Base-by-base conservation (phyloP, 2,329 filamentous ascomycete genomes). In the Mariannaea elegans region DNA sequence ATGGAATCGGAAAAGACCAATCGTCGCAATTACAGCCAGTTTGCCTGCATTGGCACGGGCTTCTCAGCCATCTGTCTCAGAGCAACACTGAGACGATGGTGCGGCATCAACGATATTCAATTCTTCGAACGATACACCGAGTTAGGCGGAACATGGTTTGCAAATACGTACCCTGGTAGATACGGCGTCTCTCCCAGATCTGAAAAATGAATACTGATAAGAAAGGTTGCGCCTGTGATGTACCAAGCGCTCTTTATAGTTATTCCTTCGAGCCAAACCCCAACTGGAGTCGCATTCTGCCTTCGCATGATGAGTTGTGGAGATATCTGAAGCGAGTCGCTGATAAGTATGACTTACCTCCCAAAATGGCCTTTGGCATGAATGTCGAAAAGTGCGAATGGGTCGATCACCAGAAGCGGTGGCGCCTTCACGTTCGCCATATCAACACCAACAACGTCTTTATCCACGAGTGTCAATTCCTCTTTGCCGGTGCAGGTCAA, bases 81-180 rank as follows among this genome's bases (percentile, higher is more conserved):
- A 7, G 86, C 84, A 39, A 82, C 83, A 21, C 72, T 90, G 50
- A 84, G 86, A 65, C 76, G 84, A 16, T 81, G 81, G 71, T 80
- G 89, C 39, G 81, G 80, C 27, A 86, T 86, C 53, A 81, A 82
- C 61, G 85, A 88, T 60, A 81, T 90, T 65, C 77, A 78, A 24
- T 80, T 90, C 68, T 89, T 89, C 59, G 88, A 90, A 21, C 78
- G 83, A 12, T 78, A 86, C 61, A 74, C 78, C 4, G 81, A 81
- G 3, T 78, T 89, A 41, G 87, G 87, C 29, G 88, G 88, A 7
- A 89, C 87, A 1, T 90, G 88, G 88, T 82, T 81, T 73, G 81
- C 82, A 42, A 90, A 89, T 70, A 77, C 80, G 29, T 90, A 90
- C 71, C 87, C 84, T 9, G 83, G 83, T 71, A 74, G 19, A 24